Evolutionary conservation across 2,329 filamentous ascomycete genomes (phyloP).

Genomic region (Pyrenochaeta sp.): DNA sequence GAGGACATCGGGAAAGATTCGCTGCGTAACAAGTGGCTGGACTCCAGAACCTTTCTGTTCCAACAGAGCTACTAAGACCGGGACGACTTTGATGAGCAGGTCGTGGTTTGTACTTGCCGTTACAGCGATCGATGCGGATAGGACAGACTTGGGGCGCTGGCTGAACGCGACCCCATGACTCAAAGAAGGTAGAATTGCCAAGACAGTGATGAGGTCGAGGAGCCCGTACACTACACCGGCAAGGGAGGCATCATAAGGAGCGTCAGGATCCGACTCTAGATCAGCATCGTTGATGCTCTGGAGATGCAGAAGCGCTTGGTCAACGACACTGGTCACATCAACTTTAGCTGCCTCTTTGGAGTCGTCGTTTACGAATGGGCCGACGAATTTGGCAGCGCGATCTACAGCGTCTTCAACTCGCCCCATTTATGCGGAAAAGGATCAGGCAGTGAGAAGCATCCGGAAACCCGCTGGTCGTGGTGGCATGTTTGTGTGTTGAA

Average conservation of each 20-base stretch:
- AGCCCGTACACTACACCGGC: conserved; percentile 48
- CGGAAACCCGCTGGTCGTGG: background rate
- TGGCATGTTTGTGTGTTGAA: too few relatives aligned
- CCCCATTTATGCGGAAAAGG: conserved; percentile 27
- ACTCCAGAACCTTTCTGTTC: conserved; percentile 38
- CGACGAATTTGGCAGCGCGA: conserved; percentile 41
- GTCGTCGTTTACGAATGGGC: conserved; percentile 34
- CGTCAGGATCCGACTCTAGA: conserved; percentile 35
- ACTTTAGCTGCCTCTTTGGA: conserved; percentile 13
- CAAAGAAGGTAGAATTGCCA: conserved; percentile 46
- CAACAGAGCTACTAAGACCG: conserved; percentile 31
- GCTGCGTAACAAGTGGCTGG: conserved; percentile 46
- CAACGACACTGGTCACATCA: conserved; percentile 27
- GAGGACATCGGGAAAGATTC: conserved; percentile 44
- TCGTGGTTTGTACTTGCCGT: conserved; percentile 15
- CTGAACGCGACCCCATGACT: conserved; percentile 42
- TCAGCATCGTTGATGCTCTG: conserved; percentile 45
- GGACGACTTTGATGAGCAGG: conserved; percentile 21
- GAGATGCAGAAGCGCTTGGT: conserved; percentile 39
- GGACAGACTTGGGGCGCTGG: conserved; percentile 44
- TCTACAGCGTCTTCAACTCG: conserved; percentile 42
- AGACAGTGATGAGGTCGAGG: conserved; percentile 43
- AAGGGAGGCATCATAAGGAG: conserved; percentile 49
- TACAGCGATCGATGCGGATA: conserved; percentile 23
- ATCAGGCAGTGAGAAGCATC: background rate